phyloP scores from a whole-genome alignment of 805 yeast genomes.

The Yamadazyma endophytica region DNA sequence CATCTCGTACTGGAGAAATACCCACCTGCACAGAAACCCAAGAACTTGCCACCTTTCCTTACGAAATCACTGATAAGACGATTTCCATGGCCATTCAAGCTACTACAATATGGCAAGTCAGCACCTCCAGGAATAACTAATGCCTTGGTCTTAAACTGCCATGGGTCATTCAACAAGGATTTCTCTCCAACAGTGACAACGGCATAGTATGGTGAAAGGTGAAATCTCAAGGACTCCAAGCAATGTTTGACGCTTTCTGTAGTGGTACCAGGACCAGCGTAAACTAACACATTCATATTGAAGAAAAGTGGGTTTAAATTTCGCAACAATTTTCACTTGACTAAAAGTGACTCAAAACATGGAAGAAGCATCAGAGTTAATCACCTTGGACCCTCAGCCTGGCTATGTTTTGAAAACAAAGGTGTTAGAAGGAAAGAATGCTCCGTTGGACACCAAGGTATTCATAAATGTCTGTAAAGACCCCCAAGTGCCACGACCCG shows the following conservation, averaged over 20 bases:
- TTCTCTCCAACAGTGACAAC: slow-evolving; percentile 66
- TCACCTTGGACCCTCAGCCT: slow-evolving; percentile 48
- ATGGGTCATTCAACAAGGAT: slow-evolving; percentile 74
- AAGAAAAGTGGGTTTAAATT: background rate
- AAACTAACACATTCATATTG: slow-evolving; percentile 32
- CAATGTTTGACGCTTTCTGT: slow-evolving; percentile 83
- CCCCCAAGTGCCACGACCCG: slow-evolving; percentile 60
- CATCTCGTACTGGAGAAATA: slow-evolving; percentile 72
- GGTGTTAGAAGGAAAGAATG: slow-evolving; percentile 30
- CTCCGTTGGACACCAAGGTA: slow-evolving; percentile 46
- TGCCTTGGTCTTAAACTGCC: slow-evolving; percentile 76
- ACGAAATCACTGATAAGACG: slow-evolving; percentile 58
- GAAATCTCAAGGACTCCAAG: slow-evolving; percentile 65
- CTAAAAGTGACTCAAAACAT: slow-evolving; percentile 3
- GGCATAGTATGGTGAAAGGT: slow-evolving; percentile 85
- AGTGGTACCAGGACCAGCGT: slow-evolving; percentile 73
- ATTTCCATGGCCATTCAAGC: slow-evolving; percentile 69
- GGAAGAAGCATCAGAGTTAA: slow-evolving; percentile 14
- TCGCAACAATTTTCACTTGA: background rate
- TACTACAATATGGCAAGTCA: slow-evolving; percentile 77
- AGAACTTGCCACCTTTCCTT: slow-evolving; percentile 70
- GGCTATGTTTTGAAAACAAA: slow-evolving; percentile 72
- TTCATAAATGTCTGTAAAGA: slow-evolving; percentile 78
- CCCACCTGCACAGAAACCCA: slow-evolving; percentile 96
- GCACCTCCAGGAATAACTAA: slow-evolving; percentile 97